Percentiles rank a stretch among this genome's conserved stretches.
These are phyloP conservation scores for Mesembryanthemum crystallinum DNA, from an alignment of 148 eudicot species.

Conservation along the genomic window DNA sequence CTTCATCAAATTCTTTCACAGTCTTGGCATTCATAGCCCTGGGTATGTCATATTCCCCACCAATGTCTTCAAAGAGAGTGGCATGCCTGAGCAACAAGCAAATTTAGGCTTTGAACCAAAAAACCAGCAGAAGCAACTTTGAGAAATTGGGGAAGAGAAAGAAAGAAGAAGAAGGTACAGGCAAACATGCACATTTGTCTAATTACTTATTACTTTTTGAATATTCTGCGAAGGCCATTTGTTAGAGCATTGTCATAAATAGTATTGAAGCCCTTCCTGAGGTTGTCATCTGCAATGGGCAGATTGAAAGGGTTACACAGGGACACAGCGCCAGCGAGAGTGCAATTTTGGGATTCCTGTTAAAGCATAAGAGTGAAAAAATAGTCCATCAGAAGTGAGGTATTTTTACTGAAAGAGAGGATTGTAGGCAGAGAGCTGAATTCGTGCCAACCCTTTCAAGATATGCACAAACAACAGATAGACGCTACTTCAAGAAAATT, in stretches of 20 bases:
- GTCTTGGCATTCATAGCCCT: slow-evolving; percentile 77
- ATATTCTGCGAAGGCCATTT: slow-evolving; percentile 67
- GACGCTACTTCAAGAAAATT: no score
- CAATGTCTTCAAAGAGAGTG: slow-evolving; percentile 76
- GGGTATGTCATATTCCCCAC: slow-evolving; percentile 78
- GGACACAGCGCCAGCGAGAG: slow-evolving; percentile 87
- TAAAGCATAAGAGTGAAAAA: slow-evolving; percentile 8
- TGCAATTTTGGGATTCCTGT: slow-evolving; percentile 72
- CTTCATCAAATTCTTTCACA: slow-evolving; percentile 90
- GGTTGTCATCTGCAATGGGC: slow-evolving; percentile 88
- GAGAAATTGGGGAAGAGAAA: background rate
- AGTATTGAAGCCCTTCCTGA: slow-evolving; percentile 83
- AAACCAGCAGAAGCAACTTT: background rate
- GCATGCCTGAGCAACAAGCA: slow-evolving; percentile 57
- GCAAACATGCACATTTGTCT: background rate
- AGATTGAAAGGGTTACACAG: slow-evolving; percentile 96
- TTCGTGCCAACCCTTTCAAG: background rate
- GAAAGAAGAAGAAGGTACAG: background rate
- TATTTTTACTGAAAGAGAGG: background rate
- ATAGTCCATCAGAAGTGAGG: background rate
- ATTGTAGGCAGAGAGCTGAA: background rate
- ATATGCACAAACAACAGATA: no score
- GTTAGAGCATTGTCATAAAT: slow-evolving; percentile 86
- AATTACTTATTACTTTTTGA: slow-evolving; percentile 68
- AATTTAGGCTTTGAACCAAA: slow-evolving; percentile 13